Evolutionary conservation across 2,329 filamentous ascomycete genomes (phyloP).

Genomic region (Cercospora nicotianae): DNA sequence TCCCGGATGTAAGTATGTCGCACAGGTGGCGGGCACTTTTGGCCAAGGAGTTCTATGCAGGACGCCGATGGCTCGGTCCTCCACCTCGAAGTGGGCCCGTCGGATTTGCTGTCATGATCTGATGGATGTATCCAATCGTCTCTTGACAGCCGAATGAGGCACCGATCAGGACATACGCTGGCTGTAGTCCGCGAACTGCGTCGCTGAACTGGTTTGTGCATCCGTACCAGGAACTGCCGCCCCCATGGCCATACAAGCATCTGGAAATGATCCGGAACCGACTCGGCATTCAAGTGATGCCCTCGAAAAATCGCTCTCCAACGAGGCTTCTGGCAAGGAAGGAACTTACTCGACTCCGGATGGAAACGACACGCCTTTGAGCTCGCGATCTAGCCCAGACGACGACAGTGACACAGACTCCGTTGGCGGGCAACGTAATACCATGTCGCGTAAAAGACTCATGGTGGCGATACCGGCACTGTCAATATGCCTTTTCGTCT

Average conservation of each 20-base stretch:
- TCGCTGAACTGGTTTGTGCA: neutral
- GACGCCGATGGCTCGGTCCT: neutral
- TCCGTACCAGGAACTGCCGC: neutral
- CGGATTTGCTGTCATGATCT: neutral
- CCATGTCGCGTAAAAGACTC: slow-evolving; percentile 37
- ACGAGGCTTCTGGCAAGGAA: neutral
- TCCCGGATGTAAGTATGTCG: neutral
- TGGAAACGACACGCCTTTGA: too few species aligned
- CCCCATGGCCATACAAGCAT: neutral
- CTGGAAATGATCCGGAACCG: neutral
- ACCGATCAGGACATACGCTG: neutral
- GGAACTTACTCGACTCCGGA: neutral
- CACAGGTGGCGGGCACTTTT: neutral
- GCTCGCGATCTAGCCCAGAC: neutral
- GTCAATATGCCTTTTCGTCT: slow-evolving; percentile 15
- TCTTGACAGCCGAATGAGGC: neutral
- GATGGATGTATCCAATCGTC: neutral
- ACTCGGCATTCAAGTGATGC: neutral
- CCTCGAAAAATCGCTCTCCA: neutral
- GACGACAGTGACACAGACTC: neutral
- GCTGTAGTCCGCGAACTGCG: neutral
- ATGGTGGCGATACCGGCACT: slow-evolving; percentile 50
- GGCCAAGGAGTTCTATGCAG: neutral
- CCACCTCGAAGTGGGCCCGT: neutral
- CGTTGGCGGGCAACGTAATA: neutral